A percentile compares a stretch with the other conserved stretches of the same genome.
These are phyloP conservation scores for Rhododendron griersonianum DNA, from an alignment of 148 eudicot genomes.

Conservation along the genomic window DNA sequence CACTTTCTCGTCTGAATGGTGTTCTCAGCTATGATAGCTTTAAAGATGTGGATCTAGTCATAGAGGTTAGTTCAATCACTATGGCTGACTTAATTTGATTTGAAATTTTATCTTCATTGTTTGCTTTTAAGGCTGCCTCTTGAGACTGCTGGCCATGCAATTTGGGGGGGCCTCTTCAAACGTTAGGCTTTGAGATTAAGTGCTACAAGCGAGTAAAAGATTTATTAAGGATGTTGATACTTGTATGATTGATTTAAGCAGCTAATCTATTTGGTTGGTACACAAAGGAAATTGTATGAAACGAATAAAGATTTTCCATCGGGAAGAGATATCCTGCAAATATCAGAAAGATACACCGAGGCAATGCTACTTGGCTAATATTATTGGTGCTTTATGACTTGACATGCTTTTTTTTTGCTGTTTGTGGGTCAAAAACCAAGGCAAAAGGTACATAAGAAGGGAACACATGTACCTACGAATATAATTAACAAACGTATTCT, in stretches of 20 bases:
- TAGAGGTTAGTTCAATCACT: conserved; percentile 40
- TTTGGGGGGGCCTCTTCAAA: not conserved
- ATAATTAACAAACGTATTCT: not conserved
- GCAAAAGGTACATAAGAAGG: not conserved
- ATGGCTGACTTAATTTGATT: not conserved
- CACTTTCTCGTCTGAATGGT: conserved; percentile 62
- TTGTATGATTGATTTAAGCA: not conserved
- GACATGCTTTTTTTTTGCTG: not conserved
- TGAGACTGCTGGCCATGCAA: not conserved
- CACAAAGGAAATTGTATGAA: not conserved
- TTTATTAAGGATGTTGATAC: not conserved
- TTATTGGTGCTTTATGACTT: not conserved
- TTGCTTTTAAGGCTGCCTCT: conserved; percentile 1
- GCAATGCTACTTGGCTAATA: not conserved
- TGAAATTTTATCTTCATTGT: not conserved
- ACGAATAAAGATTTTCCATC: not conserved
- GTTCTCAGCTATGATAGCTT: conserved; percentile 62
- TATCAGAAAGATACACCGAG: not conserved
- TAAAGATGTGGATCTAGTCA: conserved; percentile 78
- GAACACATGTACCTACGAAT: not conserved
- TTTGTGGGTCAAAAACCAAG: not conserved
- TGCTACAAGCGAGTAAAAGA: not conserved
- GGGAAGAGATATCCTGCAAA: not conserved
- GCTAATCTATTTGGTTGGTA: not conserved
- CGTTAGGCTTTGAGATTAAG: not conserved